Evolutionary conservation across 1,284 basidiomycete genomes (phyloP).

Genomic region (Neonothopanus nambi): DNA sequence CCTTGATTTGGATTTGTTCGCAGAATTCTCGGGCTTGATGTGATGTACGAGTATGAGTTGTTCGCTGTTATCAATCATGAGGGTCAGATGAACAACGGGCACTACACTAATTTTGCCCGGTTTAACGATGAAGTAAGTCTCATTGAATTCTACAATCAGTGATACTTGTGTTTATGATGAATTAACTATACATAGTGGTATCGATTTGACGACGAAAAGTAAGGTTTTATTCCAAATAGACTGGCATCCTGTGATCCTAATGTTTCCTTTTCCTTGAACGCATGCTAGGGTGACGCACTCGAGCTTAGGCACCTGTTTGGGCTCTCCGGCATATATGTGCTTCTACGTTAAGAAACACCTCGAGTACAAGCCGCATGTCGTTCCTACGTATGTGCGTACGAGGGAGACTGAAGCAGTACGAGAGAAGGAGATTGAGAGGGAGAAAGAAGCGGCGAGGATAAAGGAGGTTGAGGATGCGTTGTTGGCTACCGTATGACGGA

Average conservation of each 20-base stretch:
- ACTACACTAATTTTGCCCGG: slow-evolving; percentile 86
- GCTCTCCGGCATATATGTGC: slow-evolving; percentile 85
- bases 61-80: slow-evolving; percentile 96
- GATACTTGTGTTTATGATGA: slow-evolving; percentile 11
- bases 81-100: slow-evolving; percentile 92
- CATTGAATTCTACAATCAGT: slow-evolving; percentile 2
- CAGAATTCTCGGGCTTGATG: slow-evolving; percentile 52
- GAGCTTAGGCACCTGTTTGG: slow-evolving; percentile 65
- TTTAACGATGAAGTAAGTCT: slow-evolving; percentile 70
- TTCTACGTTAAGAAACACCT: slow-evolving; percentile 89
- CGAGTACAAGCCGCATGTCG: slow-evolving; percentile 73
- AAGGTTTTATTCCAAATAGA: slow-evolving; percentile 24
- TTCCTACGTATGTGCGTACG: slow-evolving; percentile 69
- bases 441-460: slow-evolving; percentile 39
- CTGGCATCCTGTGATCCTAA: neutral
- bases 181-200: slow-evolving; percentile 91
- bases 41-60: slow-evolving; percentile 88
- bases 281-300: slow-evolving; percentile 66
- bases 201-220: slow-evolving; percentile 95
- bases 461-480: slow-evolving; percentile 63
- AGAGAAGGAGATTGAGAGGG: slow-evolving; percentile 61
- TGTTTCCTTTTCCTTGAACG: slow-evolving; percentile 4
- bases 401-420: slow-evolving; percentile 67
- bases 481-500: slow-evolving; percentile 33
- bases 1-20: slow-evolving; percentile 16